Percentiles rank a stretch among this genome's conserved stretches.
phyloP scores from a whole-genome alignment of 2,329 filamentous ascomycete genomes.

The Pseudocercospora fuligena region DNA sequence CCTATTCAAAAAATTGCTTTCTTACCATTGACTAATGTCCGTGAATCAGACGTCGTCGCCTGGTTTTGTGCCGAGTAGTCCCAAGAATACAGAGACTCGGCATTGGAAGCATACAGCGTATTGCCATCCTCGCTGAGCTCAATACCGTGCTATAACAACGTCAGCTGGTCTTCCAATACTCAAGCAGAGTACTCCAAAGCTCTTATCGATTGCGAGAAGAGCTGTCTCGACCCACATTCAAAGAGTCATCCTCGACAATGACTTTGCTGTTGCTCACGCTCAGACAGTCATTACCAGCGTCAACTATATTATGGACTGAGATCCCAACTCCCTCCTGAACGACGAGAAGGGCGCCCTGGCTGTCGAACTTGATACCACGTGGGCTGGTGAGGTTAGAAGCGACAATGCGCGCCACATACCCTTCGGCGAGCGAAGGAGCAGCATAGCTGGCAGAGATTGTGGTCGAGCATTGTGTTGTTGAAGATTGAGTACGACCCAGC shows the following conservation, averaged over 20 bases:
- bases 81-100: slow-evolving; percentile 66
- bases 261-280: slow-evolving; percentile 29
- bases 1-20: slow-evolving; percentile 28
- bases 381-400: slow-evolving; percentile 52
- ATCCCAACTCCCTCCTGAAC: slow-evolving; percentile 47
- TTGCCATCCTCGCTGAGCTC: slow-evolving; percentile 52
- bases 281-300: slow-evolving; percentile 33
- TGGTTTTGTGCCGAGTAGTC: slow-evolving; percentile 57
- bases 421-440: slow-evolving; percentile 48
- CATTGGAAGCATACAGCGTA: slow-evolving; percentile 61
- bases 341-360: slow-evolving; percentile 54
- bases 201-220: not conserved
- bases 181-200: not conserved
- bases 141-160: slow-evolving; percentile 51
- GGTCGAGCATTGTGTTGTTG: slow-evolving; percentile 40
- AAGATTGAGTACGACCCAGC: slow-evolving; percentile 18
- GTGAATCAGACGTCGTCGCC: slow-evolving; percentile 53
- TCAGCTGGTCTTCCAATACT: not conserved
- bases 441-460: slow-evolving; percentile 45
- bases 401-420: slow-evolving; percentile 51
- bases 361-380: slow-evolving; percentile 55
- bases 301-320: slow-evolving; percentile 31
- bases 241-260: slow-evolving; percentile 39
- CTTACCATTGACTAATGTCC: slow-evolving; percentile 67
- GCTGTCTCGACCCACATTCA: slow-evolving; percentile 44